Base-by-base conservation (phyloP, 176 grass and related monocot species). In the Eragrostis curvula region DNA sequence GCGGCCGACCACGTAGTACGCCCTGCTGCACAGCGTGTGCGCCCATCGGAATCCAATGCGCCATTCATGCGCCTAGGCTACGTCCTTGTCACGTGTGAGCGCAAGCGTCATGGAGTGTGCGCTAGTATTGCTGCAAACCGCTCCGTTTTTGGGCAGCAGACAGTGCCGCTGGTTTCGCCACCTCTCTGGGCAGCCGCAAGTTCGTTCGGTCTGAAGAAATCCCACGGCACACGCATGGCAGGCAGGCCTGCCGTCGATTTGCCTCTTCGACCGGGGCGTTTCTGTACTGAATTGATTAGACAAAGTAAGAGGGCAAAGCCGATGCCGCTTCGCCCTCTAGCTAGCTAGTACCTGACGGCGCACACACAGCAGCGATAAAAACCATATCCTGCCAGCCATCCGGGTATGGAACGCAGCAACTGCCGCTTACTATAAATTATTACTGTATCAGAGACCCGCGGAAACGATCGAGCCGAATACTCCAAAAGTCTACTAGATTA, bases 71-170 rank as follows among this genome's bases (percentile, higher is more conserved):
- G 12, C 61, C 13, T 27, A 59, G 23, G 58, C 18, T 39, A 15
- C 45, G 12, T 71, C 74, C n/a, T n/a, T 49, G 30, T 71, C 74
- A 71, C 74, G 66, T 43, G 74, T 71, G 43, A 52, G 25, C 39
- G 21, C 40, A 52, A 69, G 1, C 23, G 7, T 14, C 39, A 21
- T 57, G 51, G 48, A 7, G 30, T 40, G 16, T 24, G 16, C 9
- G 11, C 20, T 56, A 68, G n/a, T 36, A 36, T 2, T 4, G 32
- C 32, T 36, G 32, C 49, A 27, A 3, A 12, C 7, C 11, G 29
- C 11, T 60, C 47, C 47, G 29, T 17, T 27, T 71, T 27, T 71
- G 4, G 16, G 44, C 23, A 9, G 5, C 42, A 13, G 42, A 23
- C 23, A 71, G 8, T 12, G 66, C 52, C 1, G 51, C 79, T 49